A percentile compares a stretch with the other conserved stretches of the same genome.
Conservation (phyloP, 2,329 filamentous ascomycete species). For the Exophiala spinifera region DNA sequence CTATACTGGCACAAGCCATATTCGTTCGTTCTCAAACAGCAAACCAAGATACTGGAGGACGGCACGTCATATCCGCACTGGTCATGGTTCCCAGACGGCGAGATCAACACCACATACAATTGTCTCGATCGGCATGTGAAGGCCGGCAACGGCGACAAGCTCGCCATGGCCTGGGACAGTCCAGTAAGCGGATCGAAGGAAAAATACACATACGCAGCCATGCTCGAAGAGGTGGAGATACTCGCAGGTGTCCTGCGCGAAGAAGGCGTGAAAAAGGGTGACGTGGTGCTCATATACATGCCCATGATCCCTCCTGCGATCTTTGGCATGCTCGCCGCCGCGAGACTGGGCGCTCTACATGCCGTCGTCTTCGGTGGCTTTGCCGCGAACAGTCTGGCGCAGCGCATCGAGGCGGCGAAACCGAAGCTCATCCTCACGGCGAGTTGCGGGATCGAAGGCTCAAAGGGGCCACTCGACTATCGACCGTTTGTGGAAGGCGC, state of each 20-base stretch:
- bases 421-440: slow-evolving; percentile 79
- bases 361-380: slow-evolving; percentile 94
- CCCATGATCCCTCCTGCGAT: slow-evolving; percentile 90
- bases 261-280: slow-evolving; percentile 76
- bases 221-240: slow-evolving; percentile 76
- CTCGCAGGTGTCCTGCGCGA: slow-evolving; percentile 78
- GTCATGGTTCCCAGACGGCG: slow-evolving; percentile 86
- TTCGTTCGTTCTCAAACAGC: slow-evolving; percentile 56
- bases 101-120: slow-evolving; percentile 90
- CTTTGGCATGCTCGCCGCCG: slow-evolving; percentile 79
- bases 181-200: slow-evolving; percentile 73
- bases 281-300: slow-evolving; percentile 93
- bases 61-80: slow-evolving; percentile 70
- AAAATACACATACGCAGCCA: slow-evolving; percentile 68
- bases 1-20: slow-evolving; percentile 80
- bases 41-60: slow-evolving; percentile 61
- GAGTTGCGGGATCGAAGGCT: slow-evolving; percentile 86
- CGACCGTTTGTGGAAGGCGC: slow-evolving; percentile 73
- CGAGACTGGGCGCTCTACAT: slow-evolving; percentile 81
- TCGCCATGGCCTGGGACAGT: slow-evolving; percentile 83
- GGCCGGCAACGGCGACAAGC: slow-evolving; percentile 67
- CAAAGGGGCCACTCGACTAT: slow-evolving; percentile 76
- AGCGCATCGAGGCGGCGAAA: slow-evolving; percentile 79
- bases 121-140: slow-evolving; percentile 86
- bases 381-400: slow-evolving; percentile 73